Base-by-base conservation (phyloP, 176 grass and related monocot genomes). In the Miscanthus lutarioriparius region DNA sequence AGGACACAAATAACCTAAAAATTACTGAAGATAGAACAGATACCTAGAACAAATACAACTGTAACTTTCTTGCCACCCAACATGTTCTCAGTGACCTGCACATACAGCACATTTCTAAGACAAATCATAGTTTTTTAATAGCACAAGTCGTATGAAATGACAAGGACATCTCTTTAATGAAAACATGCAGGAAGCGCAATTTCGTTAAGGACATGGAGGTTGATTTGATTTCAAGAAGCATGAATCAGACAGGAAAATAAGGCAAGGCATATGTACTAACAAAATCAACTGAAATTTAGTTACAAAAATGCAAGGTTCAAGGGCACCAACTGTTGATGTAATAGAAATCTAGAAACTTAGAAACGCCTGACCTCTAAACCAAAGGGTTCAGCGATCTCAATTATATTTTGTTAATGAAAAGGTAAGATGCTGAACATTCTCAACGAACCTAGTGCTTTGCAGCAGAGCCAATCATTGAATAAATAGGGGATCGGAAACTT, bases 1-100 rank as follows among this genome's bases (percentile, higher is more conserved):
- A 39, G 30, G 70, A 45, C 49, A 67, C 13, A 91, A 44, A 54
- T 80, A 39, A 10, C 36, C 13, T 0, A 86, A 86, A 7, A 76
- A 64, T 39, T 72, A 20, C 23, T 54, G 16, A 86, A 44, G 45
- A 80, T 26, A 75, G 39, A 67, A 40, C 19, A 83, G 5, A 68
- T 89, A 96, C 94, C 94, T 82, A 96, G 86, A 84, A 96, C 94
- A 53, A 96, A 93, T 32, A 96, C 91, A 87, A 93, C 94, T 30
- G 81, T 82, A 40, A 93, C 91, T 80, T 94, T 86, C 91, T 96
- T 96, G 74, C 70, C 79, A 32, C 87, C 89, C 89, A 96, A 83
- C 76, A 86, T 80, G 74, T 89, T 96, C 56, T 86, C 70, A 44
- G 72, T 56, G 66, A 88, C 45, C 88, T 97, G 91, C 82, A 90